Conservation (phyloP, 805 yeast species). For the Monosporozyma solicola region DNA sequence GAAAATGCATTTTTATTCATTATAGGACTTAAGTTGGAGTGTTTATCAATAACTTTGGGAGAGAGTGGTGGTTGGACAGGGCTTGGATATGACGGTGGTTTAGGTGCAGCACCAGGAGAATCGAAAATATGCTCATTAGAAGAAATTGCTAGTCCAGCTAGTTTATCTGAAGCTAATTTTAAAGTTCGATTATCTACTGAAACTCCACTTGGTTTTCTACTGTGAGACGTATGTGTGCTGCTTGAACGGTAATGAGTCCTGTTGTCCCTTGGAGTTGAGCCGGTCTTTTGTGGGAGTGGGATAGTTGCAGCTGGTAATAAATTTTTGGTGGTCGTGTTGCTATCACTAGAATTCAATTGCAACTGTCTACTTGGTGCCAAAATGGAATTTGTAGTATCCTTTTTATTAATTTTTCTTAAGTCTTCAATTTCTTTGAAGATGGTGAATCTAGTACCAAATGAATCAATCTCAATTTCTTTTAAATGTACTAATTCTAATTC, state of each 20-base stretch:
- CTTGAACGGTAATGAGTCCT: not conserved
- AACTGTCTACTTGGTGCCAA: not conserved
- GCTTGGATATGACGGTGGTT: slow-evolving; percentile 46
- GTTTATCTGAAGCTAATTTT: slow-evolving; percentile 3
- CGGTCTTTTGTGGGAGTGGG: not conserved
- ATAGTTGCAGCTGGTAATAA: slow-evolving; percentile 4
- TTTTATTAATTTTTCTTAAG: slow-evolving; percentile 24
- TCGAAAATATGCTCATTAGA: slow-evolving; percentile 29
- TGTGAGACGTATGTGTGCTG: not conserved
- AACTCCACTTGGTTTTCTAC: not conserved
- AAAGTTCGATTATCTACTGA: not conserved
- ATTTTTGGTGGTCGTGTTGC: not conserved
- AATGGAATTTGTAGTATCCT: not conserved
- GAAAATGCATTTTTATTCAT: not conserved
- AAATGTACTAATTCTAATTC: slow-evolving; percentile 78
- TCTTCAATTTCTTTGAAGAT: slow-evolving; percentile 80
- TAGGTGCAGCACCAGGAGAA: slow-evolving; percentile 67
- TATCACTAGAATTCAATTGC: not conserved
- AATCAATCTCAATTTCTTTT: slow-evolving; percentile 83
- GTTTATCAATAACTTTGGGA: not conserved
- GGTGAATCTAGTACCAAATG: slow-evolving; percentile 93
- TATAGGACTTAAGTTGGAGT: not conserved
- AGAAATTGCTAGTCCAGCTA: slow-evolving; percentile 10
- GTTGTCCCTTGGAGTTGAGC: not conserved
- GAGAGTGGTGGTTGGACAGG: slow-evolving; percentile 27